These are phyloP conservation scores for Dioszegia aurantiaca DNA, from an alignment of 768 basidiomycete genomes.

Conservation along the genomic window DNA sequence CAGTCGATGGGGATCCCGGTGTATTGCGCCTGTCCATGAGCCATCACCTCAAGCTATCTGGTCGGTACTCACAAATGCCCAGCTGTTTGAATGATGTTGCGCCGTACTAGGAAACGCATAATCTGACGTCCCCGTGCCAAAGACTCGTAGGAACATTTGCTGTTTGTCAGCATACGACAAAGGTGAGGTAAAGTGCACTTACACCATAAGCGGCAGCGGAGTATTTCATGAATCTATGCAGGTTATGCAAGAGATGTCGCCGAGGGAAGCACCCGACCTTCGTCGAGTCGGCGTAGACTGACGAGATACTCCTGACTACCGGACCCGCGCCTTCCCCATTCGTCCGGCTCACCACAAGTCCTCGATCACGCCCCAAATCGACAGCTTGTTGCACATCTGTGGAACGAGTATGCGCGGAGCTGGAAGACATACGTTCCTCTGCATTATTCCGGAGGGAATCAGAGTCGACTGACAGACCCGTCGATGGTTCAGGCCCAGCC, in stretches of 20 bases:
- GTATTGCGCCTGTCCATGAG: conserved; percentile 46
- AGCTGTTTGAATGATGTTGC: conserved; percentile 46
- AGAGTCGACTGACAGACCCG: background rate
- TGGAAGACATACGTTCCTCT: no score
- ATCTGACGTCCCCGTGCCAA: conserved; percentile 48
- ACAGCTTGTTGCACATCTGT: no score
- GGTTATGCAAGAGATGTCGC: conserved; percentile 41
- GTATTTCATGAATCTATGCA: conserved; percentile 51
- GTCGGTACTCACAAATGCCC: conserved; percentile 37
- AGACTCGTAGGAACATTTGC: conserved; percentile 51
- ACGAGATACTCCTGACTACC: no score
- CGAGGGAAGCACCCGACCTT: conserved; percentile 28
- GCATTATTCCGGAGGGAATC: no score
- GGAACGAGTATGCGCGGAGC: no score
- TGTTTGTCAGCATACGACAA: conserved; percentile 15
- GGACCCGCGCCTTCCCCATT: no score
- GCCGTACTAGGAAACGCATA: conserved; percentile 51
- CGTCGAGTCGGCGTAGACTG: background rate
- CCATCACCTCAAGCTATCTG: background rate
- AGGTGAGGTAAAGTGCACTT: conserved; percentile 12
- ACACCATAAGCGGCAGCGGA: conserved; percentile 47
- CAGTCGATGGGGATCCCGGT: conserved; percentile 52
- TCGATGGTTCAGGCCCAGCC: background rate
- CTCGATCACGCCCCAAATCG: no score
- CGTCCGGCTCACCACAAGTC: no score